Conservation (phyloP, 495 filamentous ascomycete species). For the Hyaloscypha hepaticicola region DNA sequence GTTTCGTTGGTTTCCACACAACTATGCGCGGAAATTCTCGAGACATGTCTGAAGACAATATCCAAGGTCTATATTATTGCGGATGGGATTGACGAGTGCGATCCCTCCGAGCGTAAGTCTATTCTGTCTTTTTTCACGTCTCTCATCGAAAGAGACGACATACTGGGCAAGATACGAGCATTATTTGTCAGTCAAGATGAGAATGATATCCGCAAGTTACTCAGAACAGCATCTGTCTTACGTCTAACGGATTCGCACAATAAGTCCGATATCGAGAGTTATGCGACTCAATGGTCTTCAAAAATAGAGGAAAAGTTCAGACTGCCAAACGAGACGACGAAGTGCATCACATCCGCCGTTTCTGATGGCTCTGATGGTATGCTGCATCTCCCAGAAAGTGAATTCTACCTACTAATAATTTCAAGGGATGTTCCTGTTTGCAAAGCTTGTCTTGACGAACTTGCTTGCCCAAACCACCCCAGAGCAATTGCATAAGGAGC, state of each 20-base stretch:
- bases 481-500: conserved; percentile 34
- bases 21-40: conserved; percentile 34
- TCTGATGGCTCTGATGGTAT: conserved; percentile 30
- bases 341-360: conserved; percentile 24
- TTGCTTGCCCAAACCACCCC: conserved; percentile 36
- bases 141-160: conserved; percentile 29
- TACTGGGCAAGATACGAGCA: conserved; percentile 35
- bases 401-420: conserved; percentile 1
- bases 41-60: conserved; percentile 31
- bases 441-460: conserved; percentile 44
- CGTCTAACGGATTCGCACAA: conserved; percentile 30
- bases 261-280: conserved; percentile 35
- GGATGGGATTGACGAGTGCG: conserved; percentile 48
- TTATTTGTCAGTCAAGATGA: conserved; percentile 43
- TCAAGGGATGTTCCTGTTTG: conserved; percentile 51
- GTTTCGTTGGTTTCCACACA: conserved; percentile 31
- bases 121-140: conserved; percentile 32
- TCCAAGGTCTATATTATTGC: conserved; percentile 39
- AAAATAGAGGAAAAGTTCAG: conserved; percentile 34
- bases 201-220: conserved; percentile 32
- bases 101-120: conserved; percentile 31
- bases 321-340: conserved; percentile 20
- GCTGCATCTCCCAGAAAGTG: conserved; percentile 5
- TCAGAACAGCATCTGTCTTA: conserved; percentile 32
- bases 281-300: conserved; percentile 24